phyloP scores from a whole-genome alignment of 192 early-diverging fungal species.

The Coemansia sp. region DNA sequence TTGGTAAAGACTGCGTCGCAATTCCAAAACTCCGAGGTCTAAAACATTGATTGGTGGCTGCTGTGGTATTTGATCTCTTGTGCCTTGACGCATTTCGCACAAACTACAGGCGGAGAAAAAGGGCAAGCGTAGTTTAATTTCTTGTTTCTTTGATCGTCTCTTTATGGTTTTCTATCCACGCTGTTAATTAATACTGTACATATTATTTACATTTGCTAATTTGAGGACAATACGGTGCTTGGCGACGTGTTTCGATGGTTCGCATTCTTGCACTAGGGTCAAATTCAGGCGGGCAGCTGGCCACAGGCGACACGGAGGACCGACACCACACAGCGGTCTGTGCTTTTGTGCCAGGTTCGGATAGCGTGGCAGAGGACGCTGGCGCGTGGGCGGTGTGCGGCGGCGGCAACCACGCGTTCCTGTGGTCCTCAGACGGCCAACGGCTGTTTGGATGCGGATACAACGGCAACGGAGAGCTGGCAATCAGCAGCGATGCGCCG shows the following conservation, averaged over 20 bases:
- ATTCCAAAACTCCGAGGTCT: no score
- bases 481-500: not conserved
- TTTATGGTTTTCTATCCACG: no score
- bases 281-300: constrained; percentile 53
- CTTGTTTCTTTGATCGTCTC: no score
- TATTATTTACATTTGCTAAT: not conserved
- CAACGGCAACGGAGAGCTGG: constrained; percentile 43
- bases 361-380: not conserved
- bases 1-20: no score
- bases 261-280: constrained; percentile 39
- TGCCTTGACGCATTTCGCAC: no score
- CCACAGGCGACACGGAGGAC: constrained; percentile 32
- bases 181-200: no score
- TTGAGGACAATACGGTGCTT: no score
- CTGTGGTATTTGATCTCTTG: no score
- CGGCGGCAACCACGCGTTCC: constrained; percentile 53
- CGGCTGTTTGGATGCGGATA: constrained; percentile 31
- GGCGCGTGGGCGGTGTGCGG: constrained; percentile 19
- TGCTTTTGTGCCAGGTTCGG: not conserved
- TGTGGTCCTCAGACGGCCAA: constrained; percentile 19
- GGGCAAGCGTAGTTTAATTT: no score
- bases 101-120: no score
- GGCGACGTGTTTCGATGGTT: constrained; percentile 11
- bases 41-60: no score
- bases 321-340: constrained; percentile 16